Base-by-base conservation (phyloP, 192 early-diverging fungal genomes). In the Radiomyces spectabilis region DNA sequence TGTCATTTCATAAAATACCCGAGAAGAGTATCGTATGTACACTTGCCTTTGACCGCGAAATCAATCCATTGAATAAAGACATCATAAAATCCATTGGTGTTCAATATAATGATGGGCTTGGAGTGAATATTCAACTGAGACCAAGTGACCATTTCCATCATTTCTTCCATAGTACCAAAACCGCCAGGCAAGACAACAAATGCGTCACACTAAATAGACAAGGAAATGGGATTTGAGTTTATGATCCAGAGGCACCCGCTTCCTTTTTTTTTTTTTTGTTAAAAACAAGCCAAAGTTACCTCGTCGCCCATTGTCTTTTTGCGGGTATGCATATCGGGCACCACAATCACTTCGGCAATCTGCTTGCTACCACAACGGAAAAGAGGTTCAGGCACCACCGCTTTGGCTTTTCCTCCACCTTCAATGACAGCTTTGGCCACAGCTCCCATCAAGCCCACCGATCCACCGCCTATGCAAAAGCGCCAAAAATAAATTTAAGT, bases 121-220 rank as follows among this genome's bases (percentile, higher is more conserved):
- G 61, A 42, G 63, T 92, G 89, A 49, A 93, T 91, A 31, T 74
- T 77, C 27, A 93, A 66, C 53, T 89, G 81, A 24, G 79, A 80
- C 86, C 88, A 89, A 3, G 89, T 91, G 25, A 78, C 78, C 19
- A 85, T 75, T 69, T 95, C 92, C 3, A 93, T 63, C 41, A 93
- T 67, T 63, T 95, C 93, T 59, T 95, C 91, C 62, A 93, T 72
- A 0, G 93, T 95, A 18, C 89, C 89, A 55, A 75, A 85, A 4
- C 93, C 93, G 18, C 93, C 93, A 0, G 93, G 93, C 33, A 95
- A 71, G 12, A 86, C 83, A 19, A 93, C 74, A 54, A 93, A 95
- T 3, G 82, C 89, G 51, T 76, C 69, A 16, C 76, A 60, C 73
- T 79, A 51, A 26, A 31, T n/a, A n/a, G n/a, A n/a, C n/a, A n/a